These are phyloP conservation scores for Fusarium pininemorale DNA, from an alignment of 2,329 filamentous ascomycete genomes.

Conservation along the genomic window DNA sequence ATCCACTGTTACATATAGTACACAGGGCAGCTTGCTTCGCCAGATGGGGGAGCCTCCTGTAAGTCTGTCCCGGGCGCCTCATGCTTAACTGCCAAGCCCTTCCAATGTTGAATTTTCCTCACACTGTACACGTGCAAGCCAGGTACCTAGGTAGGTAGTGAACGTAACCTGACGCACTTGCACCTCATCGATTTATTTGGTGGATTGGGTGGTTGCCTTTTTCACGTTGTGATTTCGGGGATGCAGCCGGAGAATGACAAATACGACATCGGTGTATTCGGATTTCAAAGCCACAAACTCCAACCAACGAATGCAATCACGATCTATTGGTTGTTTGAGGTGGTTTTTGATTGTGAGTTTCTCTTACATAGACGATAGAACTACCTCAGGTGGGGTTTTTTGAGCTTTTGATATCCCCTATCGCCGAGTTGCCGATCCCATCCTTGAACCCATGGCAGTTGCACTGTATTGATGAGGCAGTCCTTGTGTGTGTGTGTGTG, in stretches of 20 bases:
- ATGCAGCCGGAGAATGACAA: not conserved
- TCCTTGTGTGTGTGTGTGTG: not conserved
- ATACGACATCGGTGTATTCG: slow-evolving; percentile 3
- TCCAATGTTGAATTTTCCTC: not conserved
- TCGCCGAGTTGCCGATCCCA: not conserved
- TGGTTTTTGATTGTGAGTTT: not conserved
- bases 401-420: not conserved
- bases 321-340: not conserved
- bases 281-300: slow-evolving; percentile 7
- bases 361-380: not conserved
- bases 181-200: not conserved
- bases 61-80: not conserved
- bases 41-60: not conserved
- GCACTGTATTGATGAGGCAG: too few relatives aligned
- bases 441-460: not conserved
- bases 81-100: not conserved
- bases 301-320: not conserved
- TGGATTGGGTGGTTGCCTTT: not conserved
- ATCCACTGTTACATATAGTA: slow-evolving; percentile 12
- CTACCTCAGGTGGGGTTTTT: not conserved
- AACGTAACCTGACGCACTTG: not conserved
- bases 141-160: not conserved
- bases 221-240: not conserved
- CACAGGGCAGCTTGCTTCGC: slow-evolving; percentile 7
- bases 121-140: slow-evolving; percentile 6